Percentiles rank a stretch among this genome's conserved stretches.
Evolutionary conservation across 2,329 filamentous ascomycete genomes (phyloP).

Genomic region (Colletotrichum neosansevieriae): DNA sequence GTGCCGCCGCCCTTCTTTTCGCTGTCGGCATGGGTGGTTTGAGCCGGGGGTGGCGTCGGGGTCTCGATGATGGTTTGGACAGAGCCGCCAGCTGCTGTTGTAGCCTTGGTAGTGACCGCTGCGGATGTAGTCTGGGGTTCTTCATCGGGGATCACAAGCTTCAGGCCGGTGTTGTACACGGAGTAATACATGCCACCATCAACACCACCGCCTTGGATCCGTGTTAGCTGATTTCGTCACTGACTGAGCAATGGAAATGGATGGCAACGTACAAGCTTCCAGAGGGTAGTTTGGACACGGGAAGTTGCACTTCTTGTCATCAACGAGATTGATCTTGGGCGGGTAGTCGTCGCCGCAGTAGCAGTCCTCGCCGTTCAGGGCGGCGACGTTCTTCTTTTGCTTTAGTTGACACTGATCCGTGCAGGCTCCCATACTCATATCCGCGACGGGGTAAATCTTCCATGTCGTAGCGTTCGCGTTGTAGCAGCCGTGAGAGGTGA

Average conservation of each 20-base stretch:
- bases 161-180: slow-evolving; percentile 64
- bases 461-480: slow-evolving; percentile 55
- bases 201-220: slow-evolving; percentile 51
- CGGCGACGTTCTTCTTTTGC: slow-evolving; percentile 68
- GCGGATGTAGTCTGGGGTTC: slow-evolving; percentile 46
- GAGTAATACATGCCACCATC: slow-evolving; percentile 50
- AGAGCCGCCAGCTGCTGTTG: slow-evolving; percentile 30
- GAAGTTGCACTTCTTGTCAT: slow-evolving; percentile 71
- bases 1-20: slow-evolving; percentile 55
- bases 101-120: slow-evolving; percentile 41
- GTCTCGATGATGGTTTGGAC: slow-evolving; percentile 30
- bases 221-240: slow-evolving; percentile 18
- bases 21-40: slow-evolving; percentile 37
- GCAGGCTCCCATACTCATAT: slow-evolving; percentile 57
- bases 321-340: slow-evolving; percentile 62
- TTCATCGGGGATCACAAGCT: slow-evolving; percentile 53
- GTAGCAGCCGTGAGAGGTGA: slow-evolving; percentile 66
- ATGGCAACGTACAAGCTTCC: slow-evolving; percentile 71
- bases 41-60: neutral
- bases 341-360: slow-evolving; percentile 81
- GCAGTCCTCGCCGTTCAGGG: slow-evolving; percentile 72
- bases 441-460: slow-evolving; percentile 42
- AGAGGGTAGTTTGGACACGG: slow-evolving; percentile 72
- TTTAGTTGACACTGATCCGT: slow-evolving; percentile 39
- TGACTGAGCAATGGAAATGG: neutral